A percentile compares a stretch with the other conserved stretches of the same genome.
Evolutionary conservation across 441 rosid genomes (phyloP).

Genomic region (Euphorbia celastroides): DNA sequence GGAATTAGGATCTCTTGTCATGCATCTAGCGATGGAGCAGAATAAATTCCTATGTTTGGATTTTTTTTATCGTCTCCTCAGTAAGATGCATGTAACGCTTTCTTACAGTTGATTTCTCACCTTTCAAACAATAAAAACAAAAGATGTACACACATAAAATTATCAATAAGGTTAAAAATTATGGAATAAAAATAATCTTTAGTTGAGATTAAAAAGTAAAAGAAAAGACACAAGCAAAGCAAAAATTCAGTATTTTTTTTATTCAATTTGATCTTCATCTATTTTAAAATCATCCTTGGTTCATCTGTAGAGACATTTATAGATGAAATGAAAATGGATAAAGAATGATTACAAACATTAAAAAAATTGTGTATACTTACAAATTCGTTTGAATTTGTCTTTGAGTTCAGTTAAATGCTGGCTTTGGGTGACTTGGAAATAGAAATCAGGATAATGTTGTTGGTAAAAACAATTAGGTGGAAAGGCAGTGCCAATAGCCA

Average conservation of each 20-base stretch:
- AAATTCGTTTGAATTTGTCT: conserved; percentile 15
- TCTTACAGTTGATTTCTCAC: conserved; percentile 7
- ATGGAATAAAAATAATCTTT: too few species aligned
- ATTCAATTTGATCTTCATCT: too few species aligned
- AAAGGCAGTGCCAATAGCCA: conserved; percentile 16
- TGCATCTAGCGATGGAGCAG: conserved; percentile 4
- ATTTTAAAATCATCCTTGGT: too few species aligned
- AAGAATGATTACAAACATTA: too few species aligned
- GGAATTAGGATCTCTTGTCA: conserved; percentile 17
- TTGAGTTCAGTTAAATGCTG: conserved; percentile 8
- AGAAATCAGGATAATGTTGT: conserved; percentile 8
- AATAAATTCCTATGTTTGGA: neutral
- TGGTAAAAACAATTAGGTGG: conserved; percentile 9
- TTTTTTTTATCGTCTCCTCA: neutral
- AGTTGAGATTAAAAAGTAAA: too few species aligned
- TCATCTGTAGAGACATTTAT: too few species aligned
- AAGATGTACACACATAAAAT: too few species aligned
- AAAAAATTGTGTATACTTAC: neutral
- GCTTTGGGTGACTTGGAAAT: conserved; percentile 7
- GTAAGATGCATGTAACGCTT: conserved; percentile 6
- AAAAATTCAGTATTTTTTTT: too few species aligned
- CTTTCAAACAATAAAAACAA: neutral
- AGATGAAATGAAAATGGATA: too few species aligned
- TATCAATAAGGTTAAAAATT: too few species aligned
- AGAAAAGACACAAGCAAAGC: too few species aligned